These are phyloP conservation scores for Rhodotorula sphaerocarpa DNA, from an alignment of 768 basidiomycete genomes.

Conservation along the genomic window DNA sequence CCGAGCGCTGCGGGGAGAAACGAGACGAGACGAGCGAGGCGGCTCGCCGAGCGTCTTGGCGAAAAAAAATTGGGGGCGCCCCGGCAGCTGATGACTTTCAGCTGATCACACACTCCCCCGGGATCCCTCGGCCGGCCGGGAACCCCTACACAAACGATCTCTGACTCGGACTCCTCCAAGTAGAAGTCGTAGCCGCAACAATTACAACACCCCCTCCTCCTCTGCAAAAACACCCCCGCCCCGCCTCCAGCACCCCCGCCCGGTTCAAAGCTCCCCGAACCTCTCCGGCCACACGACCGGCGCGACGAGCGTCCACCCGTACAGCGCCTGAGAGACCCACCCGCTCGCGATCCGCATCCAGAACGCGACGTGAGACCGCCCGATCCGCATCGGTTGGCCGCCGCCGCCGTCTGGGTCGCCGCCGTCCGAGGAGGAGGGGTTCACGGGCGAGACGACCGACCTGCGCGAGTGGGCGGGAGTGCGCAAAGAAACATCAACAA, in stretches of 20 bases:
- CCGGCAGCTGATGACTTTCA: no score
- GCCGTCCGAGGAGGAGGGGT: background rate
- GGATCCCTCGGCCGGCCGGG: no score
- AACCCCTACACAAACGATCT: no score
- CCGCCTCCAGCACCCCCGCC: background rate
- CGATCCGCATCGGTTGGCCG: conserved; percentile 62
- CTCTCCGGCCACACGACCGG: conserved; percentile 85
- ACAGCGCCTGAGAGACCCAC: conserved; percentile 78
- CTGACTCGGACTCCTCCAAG: no score
- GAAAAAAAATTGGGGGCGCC: no score
- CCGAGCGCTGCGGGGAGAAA: no score
- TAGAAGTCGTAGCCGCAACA: no score
- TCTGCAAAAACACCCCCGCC: no score
- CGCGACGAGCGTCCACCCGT: conserved; percentile 78
- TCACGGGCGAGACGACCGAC: conserved; percentile 42
- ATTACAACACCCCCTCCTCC: background rate
- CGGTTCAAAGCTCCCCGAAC: conserved; percentile 45
- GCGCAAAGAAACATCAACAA: background rate
- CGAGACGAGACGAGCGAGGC: no score
- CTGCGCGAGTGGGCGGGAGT: conserved; percentile 23
- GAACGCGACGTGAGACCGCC: conserved; percentile 92
- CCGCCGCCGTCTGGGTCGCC: no score
- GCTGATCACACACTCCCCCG: no score
- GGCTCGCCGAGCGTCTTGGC: no score
- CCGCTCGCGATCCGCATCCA: conserved; percentile 97